Conservation (phyloP, 2,329 filamentous ascomycete species). For the Ceratocystis albifundus region DNA sequence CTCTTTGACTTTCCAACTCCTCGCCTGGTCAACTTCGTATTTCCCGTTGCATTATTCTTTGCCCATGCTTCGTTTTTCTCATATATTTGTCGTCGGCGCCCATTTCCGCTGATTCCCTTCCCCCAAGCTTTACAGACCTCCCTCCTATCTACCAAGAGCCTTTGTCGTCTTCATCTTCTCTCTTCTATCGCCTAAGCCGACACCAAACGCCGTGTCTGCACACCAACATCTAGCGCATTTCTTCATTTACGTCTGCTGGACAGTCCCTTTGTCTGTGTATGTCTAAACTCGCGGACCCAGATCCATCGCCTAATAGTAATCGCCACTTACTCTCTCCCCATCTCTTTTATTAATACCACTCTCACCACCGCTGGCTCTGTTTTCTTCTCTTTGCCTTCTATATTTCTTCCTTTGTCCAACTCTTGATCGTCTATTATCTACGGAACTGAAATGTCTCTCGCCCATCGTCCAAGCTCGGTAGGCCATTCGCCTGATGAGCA, state of each 20-base stretch:
- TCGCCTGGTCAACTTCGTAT: too few relatives aligned
- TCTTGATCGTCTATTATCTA: neutral
- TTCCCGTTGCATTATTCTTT: neutral
- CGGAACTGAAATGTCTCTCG: conserved; percentile 52
- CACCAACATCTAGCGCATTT: neutral
- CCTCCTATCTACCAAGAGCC: neutral
- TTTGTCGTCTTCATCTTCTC: neutral
- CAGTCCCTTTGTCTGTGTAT: neutral
- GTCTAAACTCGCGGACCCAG: neutral
- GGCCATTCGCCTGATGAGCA: conserved; percentile 73
- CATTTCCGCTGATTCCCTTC: neutral
- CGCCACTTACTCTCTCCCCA: neutral
- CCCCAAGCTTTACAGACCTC: too few relatives aligned
- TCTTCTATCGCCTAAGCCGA: neutral
- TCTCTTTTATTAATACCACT: neutral
- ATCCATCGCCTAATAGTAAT: neutral
- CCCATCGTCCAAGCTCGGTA: conserved; percentile 63
- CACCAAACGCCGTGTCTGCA: neutral
- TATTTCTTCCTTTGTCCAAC: neutral
- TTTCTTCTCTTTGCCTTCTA: neutral
- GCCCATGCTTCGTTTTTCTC: neutral
- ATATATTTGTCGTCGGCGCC: neutral
- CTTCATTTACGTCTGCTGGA: neutral
- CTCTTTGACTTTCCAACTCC: too few relatives aligned
- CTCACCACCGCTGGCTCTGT: too few relatives aligned